A percentile compares a stretch with the other conserved stretches of the same genome.
Evolutionary conservation across 2,329 filamentous ascomycete species (phyloP).

Genomic region (Didymella glomerata): DNA sequence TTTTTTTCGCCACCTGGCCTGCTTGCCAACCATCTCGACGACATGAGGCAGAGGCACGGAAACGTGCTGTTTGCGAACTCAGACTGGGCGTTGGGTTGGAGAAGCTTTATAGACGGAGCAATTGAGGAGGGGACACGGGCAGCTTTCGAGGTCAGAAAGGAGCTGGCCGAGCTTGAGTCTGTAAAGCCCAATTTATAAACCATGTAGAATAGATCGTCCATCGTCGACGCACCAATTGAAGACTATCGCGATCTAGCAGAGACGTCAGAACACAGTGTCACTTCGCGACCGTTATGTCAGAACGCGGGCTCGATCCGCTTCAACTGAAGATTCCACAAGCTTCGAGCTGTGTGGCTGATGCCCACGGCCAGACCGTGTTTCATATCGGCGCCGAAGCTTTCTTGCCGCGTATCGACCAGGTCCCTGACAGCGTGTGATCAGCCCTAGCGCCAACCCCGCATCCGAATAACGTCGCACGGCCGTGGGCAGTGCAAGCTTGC

Average conservation of each 20-base stretch:
- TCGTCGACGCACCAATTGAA: not conserved
- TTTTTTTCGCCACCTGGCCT: conserved; percentile 48
- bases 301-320: not conserved
- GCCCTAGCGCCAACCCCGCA: conserved; percentile 7
- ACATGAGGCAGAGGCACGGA: conserved; percentile 54
- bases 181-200: not conserved
- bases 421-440: conserved; percentile 4
- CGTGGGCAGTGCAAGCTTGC: not conserved
- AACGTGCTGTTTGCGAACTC: conserved; percentile 59
- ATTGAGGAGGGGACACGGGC: conserved; percentile 57
- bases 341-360: not conserved
- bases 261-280: no score
- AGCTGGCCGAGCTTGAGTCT: conserved; percentile 8
- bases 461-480: not conserved
- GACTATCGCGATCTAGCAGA: not conserved
- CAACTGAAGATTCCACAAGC: not conserved
- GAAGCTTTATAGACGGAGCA: conserved; percentile 61
- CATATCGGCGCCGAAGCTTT: not conserved
- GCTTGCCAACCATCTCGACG: conserved; percentile 51
- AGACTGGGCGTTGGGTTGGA: conserved; percentile 61
- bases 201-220: not conserved
- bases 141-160: conserved; percentile 42
- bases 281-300: not conserved
- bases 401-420: not conserved
- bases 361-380: not conserved